Percentiles rank a stretch among this genome's conserved stretches.
phyloP scores from a whole-genome alignment of 192 early-diverging fungal genomes.

The Coemansia sp. region DNA sequence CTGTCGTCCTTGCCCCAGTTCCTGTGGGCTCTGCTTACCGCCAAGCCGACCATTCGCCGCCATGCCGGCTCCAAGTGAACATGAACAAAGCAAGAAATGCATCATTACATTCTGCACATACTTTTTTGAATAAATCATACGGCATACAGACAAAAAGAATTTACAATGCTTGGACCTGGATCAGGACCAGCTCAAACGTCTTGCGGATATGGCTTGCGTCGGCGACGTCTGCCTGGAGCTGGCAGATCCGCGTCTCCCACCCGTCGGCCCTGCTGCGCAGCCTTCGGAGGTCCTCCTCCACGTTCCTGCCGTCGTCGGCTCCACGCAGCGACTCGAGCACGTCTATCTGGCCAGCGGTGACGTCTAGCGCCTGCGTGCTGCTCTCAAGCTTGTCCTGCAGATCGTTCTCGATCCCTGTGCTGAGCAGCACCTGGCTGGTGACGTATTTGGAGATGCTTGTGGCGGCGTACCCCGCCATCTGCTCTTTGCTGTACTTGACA shows the following conservation, averaged over 20 bases:
- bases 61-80: not conserved
- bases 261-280: slow-evolving; percentile 20
- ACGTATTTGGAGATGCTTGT: slow-evolving; percentile 48
- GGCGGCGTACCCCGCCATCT: slow-evolving; percentile 38
- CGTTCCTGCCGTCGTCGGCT: not conserved
- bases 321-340: slow-evolving; percentile 19
- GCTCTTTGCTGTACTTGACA: slow-evolving; percentile 55
- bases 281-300: not conserved
- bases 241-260: slow-evolving; percentile 7
- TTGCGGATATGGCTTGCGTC: slow-evolving; percentile 34
- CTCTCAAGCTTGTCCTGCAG: slow-evolving; percentile 38
- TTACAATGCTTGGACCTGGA: slow-evolving; percentile 37
- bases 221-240: slow-evolving; percentile 21
- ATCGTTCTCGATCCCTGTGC: slow-evolving; percentile 55
- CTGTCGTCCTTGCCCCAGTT: slow-evolving; percentile 33
- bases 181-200: slow-evolving; percentile 44
- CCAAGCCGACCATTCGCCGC: slow-evolving; percentile 24
- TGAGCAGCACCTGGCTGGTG: slow-evolving; percentile 46
- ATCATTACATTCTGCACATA: not conserved
- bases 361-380: slow-evolving; percentile 13
- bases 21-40: slow-evolving; percentile 21
- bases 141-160: not conserved
- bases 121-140: not conserved
- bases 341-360: slow-evolving; percentile 16
- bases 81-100: no score